phyloP scores from a whole-genome alignment of 257 asterid species.

The Knoxia roxburghii region DNA sequence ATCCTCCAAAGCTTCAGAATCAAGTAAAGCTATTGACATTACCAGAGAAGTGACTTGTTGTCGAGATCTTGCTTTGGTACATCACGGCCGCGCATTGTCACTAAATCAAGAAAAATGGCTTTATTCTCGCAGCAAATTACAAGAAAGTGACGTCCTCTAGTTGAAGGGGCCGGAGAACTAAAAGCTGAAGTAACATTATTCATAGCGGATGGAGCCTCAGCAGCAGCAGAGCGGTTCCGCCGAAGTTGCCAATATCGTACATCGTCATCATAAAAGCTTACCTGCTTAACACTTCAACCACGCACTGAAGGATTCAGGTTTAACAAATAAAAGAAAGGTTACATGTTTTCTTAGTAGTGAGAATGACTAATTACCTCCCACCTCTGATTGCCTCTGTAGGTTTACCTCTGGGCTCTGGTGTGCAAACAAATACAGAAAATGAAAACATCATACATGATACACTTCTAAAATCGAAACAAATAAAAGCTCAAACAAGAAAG shows the following conservation, averaged over 20 bases:
- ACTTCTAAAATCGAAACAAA: not conserved
- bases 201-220: constrained; percentile 89
- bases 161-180: constrained; percentile 85
- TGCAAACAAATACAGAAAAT: constrained; percentile 17
- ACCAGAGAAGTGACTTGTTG: constrained; percentile 87
- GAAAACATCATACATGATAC: not conserved
- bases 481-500: not conserved
- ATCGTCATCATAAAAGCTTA: constrained; percentile 94
- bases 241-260: constrained; percentile 93
- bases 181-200: constrained; percentile 69
- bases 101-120: constrained; percentile 93
- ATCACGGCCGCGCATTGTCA: constrained; percentile 98
- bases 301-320: constrained; percentile 32
- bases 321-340: constrained; percentile 3
- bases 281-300: constrained; percentile 92
- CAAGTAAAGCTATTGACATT: constrained; percentile 30
- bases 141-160: constrained; percentile 96
- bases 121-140: constrained; percentile 96
- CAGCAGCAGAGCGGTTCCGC: constrained; percentile 86
- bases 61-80: constrained; percentile 98
- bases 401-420: constrained; percentile 75
- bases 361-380: constrained; percentile 65
- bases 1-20: constrained; percentile 3
- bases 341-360: constrained; percentile 2
- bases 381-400: constrained; percentile 97